Conservation (phyloP, 1,139 yeast species). For the Suhomyces coccinellae region DNA sequence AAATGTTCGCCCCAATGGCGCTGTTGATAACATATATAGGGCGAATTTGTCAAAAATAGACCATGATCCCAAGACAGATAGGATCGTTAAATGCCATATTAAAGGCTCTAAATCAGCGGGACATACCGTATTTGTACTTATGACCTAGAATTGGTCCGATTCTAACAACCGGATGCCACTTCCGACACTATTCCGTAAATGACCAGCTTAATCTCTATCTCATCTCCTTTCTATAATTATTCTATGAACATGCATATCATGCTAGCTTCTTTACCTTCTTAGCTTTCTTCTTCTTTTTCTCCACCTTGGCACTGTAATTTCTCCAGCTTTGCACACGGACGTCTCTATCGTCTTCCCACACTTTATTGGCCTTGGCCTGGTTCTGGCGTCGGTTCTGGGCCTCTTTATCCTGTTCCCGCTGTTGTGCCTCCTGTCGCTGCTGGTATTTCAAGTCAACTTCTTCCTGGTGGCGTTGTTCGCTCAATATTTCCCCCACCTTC, state of each 20-base stretch:
- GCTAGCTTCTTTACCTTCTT: constrained; percentile 44
- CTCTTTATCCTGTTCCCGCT: constrained; percentile 26
- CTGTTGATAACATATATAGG: too few species aligned
- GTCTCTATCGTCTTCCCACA: constrained; percentile 68
- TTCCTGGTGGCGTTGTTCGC: constrained; percentile 34
- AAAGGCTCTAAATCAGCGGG: too few species aligned
- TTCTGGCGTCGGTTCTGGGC: constrained; percentile 39
- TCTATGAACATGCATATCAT: constrained; percentile 10
- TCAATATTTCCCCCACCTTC: constrained; percentile 36
- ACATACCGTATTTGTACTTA: too few species aligned
- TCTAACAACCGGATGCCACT: too few species aligned
- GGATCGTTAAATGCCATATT: too few species aligned
- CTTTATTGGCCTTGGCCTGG: constrained; percentile 42
- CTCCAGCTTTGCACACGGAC: constrained; percentile 65
- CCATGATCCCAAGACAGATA: too few species aligned
- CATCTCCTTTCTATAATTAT: neutral
- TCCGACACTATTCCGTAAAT: too few species aligned
- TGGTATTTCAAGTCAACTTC: constrained; percentile 36
- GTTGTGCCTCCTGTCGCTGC: constrained; percentile 29
- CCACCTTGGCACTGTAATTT: constrained; percentile 44
- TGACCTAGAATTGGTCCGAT: too few species aligned
- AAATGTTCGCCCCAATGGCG: too few species aligned
- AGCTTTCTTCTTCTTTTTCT: constrained; percentile 42
- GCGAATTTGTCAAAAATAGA: too few species aligned
- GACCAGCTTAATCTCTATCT: too few species aligned